Evolutionary conservation across 2,329 filamentous ascomycete genomes (phyloP).

Genomic region (Colletotrichum costaricense): DNA sequence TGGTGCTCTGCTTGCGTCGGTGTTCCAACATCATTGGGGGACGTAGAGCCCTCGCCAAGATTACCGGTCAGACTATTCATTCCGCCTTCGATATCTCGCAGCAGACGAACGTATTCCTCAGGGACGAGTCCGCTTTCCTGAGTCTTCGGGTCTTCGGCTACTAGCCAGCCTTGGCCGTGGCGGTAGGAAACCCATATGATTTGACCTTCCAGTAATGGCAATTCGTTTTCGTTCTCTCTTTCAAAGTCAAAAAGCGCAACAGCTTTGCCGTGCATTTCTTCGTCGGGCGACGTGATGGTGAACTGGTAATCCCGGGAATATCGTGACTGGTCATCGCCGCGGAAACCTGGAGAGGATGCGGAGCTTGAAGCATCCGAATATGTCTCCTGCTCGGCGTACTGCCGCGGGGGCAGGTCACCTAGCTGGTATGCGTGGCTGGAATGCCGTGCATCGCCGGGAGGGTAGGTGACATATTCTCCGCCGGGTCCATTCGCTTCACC

Average conservation of each 20-base stretch:
- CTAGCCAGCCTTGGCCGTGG: constrained; percentile 96
- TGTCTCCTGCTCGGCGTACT: constrained; percentile 60
- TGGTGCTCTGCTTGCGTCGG: constrained; percentile 71
- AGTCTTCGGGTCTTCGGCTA: constrained; percentile 94
- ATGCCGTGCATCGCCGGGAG: constrained; percentile 71
- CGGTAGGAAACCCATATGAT: constrained; percentile 97
- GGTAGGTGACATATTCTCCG: constrained; percentile 85
- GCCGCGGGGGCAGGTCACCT: constrained; percentile 57
- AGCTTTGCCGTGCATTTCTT: constrained; percentile 97
- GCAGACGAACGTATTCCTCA: constrained; percentile 92
- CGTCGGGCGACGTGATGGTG: constrained; percentile 93
- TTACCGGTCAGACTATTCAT: constrained; percentile 78
- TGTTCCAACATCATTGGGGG: constrained; percentile 68
- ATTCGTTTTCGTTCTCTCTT: constrained; percentile 95
- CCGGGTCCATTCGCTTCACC: constrained; percentile 80
- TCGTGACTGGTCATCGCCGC: constrained; percentile 76
- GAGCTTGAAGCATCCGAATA: constrained; percentile 71
- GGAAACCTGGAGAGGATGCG: constrained; percentile 68
- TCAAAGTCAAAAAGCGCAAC: constrained; percentile 96
- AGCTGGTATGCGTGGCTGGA: constrained; percentile 61
- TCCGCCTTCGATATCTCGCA: constrained; percentile 93
- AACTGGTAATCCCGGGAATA: constrained; percentile 95
- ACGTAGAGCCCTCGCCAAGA: constrained; percentile 61
- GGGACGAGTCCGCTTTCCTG: constrained; percentile 95
- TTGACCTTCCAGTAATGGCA: constrained; percentile 92